Conservation (phyloP, 2,329 filamentous ascomycete species). For the Blastomyces silverae region DNA sequence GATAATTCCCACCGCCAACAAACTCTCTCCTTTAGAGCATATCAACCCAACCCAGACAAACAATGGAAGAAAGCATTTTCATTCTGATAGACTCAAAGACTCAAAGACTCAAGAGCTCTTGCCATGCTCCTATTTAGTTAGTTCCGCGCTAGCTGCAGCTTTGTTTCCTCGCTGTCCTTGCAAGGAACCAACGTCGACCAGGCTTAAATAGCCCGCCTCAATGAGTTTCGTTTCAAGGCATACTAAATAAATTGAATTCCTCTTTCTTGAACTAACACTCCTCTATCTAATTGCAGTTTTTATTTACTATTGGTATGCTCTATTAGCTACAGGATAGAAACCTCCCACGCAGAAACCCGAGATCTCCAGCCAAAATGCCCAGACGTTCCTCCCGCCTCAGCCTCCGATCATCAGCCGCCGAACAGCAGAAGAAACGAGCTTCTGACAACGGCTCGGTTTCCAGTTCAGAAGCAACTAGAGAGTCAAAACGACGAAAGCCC, state of each 20-base stretch:
- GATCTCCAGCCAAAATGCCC: conserved; percentile 27
- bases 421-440: conserved; percentile 15
- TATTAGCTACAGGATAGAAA: not conserved
- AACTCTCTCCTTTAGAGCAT: not conserved
- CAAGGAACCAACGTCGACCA: not conserved
- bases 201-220: not conserved
- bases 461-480: conserved; percentile 24
- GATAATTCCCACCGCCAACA: not conserved
- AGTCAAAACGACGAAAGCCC: conserved; percentile 18
- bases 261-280: not conserved
- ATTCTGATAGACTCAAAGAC: not conserved
- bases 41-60: not conserved
- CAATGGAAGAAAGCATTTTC: not conserved
- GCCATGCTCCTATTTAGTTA: not conserved
- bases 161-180: not conserved
- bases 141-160: conserved; percentile 4
- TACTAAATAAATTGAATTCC: conserved; percentile 1
- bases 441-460: conserved; percentile 28
- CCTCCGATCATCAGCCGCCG: conserved; percentile 29
- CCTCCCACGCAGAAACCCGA: not conserved
- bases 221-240: not conserved
- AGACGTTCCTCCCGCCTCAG: conserved; percentile 36
- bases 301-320: not conserved
- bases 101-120: not conserved
- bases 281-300: not conserved